Base-by-base conservation (phyloP, 108 stramenopile genomes). In the Schizochytrium sp. region DNA sequence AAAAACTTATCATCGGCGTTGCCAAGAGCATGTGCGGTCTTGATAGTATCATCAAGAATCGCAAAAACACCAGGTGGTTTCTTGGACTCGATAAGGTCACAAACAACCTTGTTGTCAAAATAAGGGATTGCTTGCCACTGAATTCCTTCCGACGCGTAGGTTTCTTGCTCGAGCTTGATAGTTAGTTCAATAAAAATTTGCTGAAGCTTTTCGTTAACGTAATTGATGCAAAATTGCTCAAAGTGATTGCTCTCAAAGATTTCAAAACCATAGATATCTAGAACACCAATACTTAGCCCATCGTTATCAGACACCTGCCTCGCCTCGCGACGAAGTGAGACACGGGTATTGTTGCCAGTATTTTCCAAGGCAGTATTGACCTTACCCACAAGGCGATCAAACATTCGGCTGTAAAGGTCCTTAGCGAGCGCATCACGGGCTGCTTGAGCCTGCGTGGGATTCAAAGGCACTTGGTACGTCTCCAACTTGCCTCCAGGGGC, bases 371-470 rank as follows among this genome's bases (percentile, higher is more conserved):
- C 94, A 69, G 93, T 92, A 91, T 98, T 98, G 87, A 98, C 96
- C 76, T 95, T 91, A 13, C 90, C 91, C 59, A 98, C 98, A 3
- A 98, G 93, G 95, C 95, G 96, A 45, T 97, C 89, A 89, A 98
- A 98, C 50, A 98, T 89, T 10, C 96, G 94, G 46, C 95, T 96
- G 91, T 99, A 99, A 56, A 99, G 93, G 19, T 97, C 97, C 93
- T 98, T 99, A n/a, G 97, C 95, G 19, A 99, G 92, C 5, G 98
- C 98, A 92, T 98, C 98, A 3, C 97, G 92, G 0, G 97, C 96
- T 88, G 97, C 97, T 7, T 55, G 38, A 3, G 98, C 97, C 91
- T 94, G 94, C 46, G 96, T 96, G 19, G 94, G 92, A 4, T 93
- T 90, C 88, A 97, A 93, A 0, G 97, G 96, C 58, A 96, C 92